A percentile compares a stretch with the other conserved stretches of the same genome.
These are phyloP conservation scores for Botryosphaeria agaves DNA, from an alignment of 2,329 filamentous ascomycete genomes.

Conservation along the genomic window DNA sequence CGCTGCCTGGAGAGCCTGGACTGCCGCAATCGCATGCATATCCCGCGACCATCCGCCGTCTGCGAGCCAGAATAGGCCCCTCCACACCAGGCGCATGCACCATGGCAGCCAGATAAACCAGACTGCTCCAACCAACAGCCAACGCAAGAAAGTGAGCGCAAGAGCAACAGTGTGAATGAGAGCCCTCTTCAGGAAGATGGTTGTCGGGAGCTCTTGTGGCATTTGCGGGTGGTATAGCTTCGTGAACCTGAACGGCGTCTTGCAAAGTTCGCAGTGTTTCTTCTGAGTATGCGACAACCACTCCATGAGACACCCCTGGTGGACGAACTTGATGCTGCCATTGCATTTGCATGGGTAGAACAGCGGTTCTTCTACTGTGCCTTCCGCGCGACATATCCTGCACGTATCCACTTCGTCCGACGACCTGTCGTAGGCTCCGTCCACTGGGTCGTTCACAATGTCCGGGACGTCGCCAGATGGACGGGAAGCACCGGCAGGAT, in stretches of 20 bases:
- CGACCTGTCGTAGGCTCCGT: slow-evolving; percentile 23
- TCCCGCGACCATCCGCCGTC: slow-evolving; percentile 50
- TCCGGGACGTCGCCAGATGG: slow-evolving; percentile 22
- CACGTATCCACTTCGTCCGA: slow-evolving; percentile 61
- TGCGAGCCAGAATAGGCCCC: slow-evolving; percentile 85
- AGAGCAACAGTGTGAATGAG: slow-evolving; percentile 55
- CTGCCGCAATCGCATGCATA: slow-evolving; percentile 13
- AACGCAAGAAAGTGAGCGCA: slow-evolving; percentile 61
- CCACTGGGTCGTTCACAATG: slow-evolving; percentile 41
- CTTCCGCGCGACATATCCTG: slow-evolving; percentile 89
- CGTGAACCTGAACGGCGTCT: slow-evolving; percentile 94
- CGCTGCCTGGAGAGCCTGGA: slow-evolving; percentile 16
- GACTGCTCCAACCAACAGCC: slow-evolving; percentile 60
- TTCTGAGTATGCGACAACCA: slow-evolving; percentile 98
- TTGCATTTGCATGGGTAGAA: slow-evolving; percentile 99
- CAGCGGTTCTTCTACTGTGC: slow-evolving; percentile 62
- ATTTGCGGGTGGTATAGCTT: slow-evolving; percentile 93
- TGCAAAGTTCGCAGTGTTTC: slow-evolving; percentile 98
- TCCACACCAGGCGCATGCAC: slow-evolving; percentile 82
- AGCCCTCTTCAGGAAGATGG: slow-evolving; percentile 67
- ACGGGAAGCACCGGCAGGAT: slow-evolving; percentile 3
- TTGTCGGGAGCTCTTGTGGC: slow-evolving; percentile 65
- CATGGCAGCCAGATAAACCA: slow-evolving; percentile 85
- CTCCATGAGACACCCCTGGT: slow-evolving; percentile 96
- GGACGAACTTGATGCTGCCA: slow-evolving; percentile 95